Percentiles rank a stretch among this genome's conserved stretches.
phyloP scores from a whole-genome alignment of 2,329 filamentous ascomycete species.

The Tolypocladium endophyticum region DNA sequence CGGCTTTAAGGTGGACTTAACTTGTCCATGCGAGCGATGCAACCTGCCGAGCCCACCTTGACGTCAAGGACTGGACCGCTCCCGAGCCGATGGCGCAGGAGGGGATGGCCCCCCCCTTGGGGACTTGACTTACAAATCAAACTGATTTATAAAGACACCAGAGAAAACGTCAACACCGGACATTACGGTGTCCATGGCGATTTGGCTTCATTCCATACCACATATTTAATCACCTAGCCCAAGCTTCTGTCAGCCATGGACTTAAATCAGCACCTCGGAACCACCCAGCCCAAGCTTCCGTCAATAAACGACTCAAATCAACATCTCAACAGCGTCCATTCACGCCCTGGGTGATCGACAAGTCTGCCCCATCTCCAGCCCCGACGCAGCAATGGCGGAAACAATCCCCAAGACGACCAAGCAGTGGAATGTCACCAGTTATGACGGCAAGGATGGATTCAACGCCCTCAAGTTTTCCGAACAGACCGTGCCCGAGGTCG shows the following conservation, averaged over 20 bases:
- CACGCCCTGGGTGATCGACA: neutral
- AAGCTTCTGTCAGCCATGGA: neutral
- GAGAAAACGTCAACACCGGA: neutral
- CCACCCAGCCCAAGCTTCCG: neutral
- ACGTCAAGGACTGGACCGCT: neutral
- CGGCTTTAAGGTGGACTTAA: neutral
- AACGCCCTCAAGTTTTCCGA: slow-evolving; percentile 47
- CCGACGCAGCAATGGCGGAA: slow-evolving; percentile 10
- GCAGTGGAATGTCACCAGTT: slow-evolving; percentile 41
- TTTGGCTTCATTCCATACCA: neutral
- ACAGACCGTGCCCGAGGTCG: slow-evolving; percentile 47
- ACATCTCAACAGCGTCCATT: no score
- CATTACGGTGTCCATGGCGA: neutral
- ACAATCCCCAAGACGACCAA: slow-evolving; percentile 31
- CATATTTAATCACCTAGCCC: neutral
- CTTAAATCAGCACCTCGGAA: no score
- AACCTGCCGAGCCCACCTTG: neutral
- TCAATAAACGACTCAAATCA: neutral
- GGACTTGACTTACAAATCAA: neutral
- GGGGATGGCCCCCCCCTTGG: neutral
- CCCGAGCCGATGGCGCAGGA: neutral
- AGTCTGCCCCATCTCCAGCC: no score
- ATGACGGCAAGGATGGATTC: slow-evolving; percentile 37
- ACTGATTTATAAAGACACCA: neutral
- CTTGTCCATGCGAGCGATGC: neutral